phyloP scores from a whole-genome alignment of 495 filamentous ascomycete genomes.

The Cercophora scortea region DNA sequence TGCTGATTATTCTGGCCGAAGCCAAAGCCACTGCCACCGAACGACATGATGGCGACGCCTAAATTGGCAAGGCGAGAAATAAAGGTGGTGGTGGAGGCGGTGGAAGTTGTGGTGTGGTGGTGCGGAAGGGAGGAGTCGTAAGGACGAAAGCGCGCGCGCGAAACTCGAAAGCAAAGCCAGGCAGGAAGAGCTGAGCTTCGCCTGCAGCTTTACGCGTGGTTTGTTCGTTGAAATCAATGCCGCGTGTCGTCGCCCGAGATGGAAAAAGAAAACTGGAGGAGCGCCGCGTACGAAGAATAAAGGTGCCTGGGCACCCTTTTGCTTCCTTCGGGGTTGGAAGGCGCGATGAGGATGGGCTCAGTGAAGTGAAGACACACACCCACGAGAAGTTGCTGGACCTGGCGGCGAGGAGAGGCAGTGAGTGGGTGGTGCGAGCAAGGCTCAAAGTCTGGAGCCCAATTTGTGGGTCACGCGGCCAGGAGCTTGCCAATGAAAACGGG shows the following conservation, averaged over 20 bases:
- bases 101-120: background rate
- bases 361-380: background rate
- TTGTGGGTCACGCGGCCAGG: background rate
- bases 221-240: too few species aligned
- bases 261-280: background rate
- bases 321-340: constrained; percentile 1
- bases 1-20: constrained; percentile 54
- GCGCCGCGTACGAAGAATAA: constrained; percentile 2
- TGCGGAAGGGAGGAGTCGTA: background rate
- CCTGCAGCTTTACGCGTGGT: too few species aligned
- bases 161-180: too few species aligned
- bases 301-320: constrained; percentile 4
- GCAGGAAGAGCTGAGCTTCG: too few species aligned
- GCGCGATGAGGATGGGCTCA: constrained; percentile 7
- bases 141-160: background rate
- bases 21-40: constrained; percentile 41
- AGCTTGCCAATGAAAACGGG: constrained; percentile 1
- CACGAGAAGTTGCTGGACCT: constrained; percentile 7
- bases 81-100: background rate
- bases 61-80: background rate
- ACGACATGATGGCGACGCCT: constrained; percentile 34
- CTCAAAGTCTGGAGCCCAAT: constrained; percentile 9
- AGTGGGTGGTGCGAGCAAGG: constrained; percentile 2
- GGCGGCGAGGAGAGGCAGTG: background rate
- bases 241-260: too few species aligned